Conservation (phyloP, 1,284 basidiomycete genomes). For the Lentinula novae-zelandiae region DNA sequence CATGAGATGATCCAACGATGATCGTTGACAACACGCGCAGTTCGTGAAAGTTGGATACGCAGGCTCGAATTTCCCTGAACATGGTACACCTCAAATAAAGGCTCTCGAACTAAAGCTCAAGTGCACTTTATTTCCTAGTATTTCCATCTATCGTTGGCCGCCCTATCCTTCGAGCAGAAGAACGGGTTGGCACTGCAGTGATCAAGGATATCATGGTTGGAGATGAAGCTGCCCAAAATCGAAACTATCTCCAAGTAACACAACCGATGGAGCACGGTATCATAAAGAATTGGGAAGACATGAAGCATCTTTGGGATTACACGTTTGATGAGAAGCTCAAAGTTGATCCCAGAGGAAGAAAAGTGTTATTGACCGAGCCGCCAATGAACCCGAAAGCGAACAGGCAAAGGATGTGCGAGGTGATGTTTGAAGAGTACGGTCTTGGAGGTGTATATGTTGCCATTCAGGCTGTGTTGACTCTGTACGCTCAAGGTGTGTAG, state of each 20-base stretch:
- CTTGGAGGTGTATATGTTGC: slow-evolving; percentile 97
- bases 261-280: slow-evolving; percentile 99
- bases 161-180: slow-evolving; percentile 96
- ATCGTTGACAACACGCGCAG: slow-evolving; percentile 36
- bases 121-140: slow-evolving; percentile 42
- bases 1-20: slow-evolving; percentile 12
- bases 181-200: slow-evolving; percentile 77
- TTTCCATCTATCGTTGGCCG: slow-evolving; percentile 97
- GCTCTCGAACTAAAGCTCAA: background rate
- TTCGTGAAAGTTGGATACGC: slow-evolving; percentile 99
- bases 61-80: slow-evolving; percentile 97
- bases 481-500: slow-evolving; percentile 91
- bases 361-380: slow-evolving; percentile 96
- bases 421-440: slow-evolving; percentile 99
- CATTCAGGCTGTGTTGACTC: slow-evolving; percentile 96
- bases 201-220: slow-evolving; percentile 99
- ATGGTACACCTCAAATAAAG: slow-evolving; percentile 51
- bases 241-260: slow-evolving; percentile 94
- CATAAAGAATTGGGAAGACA: slow-evolving; percentile 98
- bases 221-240: slow-evolving; percentile 91
- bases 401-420: slow-evolving; percentile 91
- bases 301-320: slow-evolving; percentile 98
- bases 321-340: slow-evolving; percentile 96
- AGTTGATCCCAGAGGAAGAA: slow-evolving; percentile 84
- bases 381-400: slow-evolving; percentile 99